Evolutionary conservation across 2,329 filamentous ascomycete species (phyloP).

Genomic region (Aphanocladium album): DNA sequence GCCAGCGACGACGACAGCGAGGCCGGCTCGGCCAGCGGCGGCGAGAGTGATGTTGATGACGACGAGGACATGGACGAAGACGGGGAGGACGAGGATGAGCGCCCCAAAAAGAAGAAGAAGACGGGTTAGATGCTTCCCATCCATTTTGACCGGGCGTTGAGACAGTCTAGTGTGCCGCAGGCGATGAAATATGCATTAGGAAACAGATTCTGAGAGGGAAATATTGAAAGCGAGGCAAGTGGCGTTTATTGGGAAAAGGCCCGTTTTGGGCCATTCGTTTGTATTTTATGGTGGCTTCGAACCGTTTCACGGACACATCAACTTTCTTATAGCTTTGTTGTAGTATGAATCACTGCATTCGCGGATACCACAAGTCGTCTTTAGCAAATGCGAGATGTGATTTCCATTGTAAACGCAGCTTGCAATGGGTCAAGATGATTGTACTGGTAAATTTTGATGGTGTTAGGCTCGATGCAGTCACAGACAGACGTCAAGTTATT

Average conservation of each 20-base stretch:
- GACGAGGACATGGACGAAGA: conserved; percentile 41
- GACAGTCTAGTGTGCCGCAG: neutral
- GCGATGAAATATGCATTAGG: neutral
- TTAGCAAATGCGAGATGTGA: too few species aligned
- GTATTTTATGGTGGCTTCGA: too few species aligned
- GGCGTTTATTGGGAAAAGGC: neutral
- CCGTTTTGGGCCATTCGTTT: neutral
- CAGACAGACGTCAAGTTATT: too few species aligned
- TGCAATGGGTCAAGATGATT: too few species aligned
- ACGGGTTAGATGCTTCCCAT: conserved; percentile 22
- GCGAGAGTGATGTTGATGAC: conserved; percentile 43
- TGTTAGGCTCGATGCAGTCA: too few species aligned
- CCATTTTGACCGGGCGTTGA: neutral
- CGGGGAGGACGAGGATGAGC: conserved; percentile 38
- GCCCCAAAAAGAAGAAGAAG: conserved; percentile 48
- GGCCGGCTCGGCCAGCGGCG: conserved; percentile 56
- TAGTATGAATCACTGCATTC: too few species aligned
- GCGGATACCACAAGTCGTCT: too few species aligned
- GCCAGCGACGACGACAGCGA: conserved; percentile 75
- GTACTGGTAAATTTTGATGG: neutral
- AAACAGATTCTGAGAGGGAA: neutral
- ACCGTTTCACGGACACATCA: too few species aligned
- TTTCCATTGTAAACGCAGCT: too few species aligned
- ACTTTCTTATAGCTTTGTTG: too few species aligned
- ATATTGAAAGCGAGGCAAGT: neutral